phyloP scores from a whole-genome alignment of 1,284 basidiomycete species.

The Naganishia cerealis region DNA sequence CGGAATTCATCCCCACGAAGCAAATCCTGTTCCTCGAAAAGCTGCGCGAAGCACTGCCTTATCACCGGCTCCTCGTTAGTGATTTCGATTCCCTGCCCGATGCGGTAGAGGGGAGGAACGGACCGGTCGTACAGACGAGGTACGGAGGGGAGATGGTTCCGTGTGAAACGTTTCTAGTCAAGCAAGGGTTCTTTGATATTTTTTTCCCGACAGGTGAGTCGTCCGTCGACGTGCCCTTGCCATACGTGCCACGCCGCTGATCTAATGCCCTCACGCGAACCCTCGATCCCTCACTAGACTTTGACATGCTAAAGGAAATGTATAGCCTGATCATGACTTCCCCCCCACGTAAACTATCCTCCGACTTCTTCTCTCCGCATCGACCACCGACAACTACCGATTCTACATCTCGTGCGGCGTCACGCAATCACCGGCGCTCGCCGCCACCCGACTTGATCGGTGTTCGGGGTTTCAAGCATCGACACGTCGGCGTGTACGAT shows the following conservation, averaged over 20 bases:
- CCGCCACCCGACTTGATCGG: conserved; percentile 36
- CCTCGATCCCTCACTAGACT: conserved; percentile 57
- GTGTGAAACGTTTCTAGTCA: conserved; percentile 84
- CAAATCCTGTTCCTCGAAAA: conserved; percentile 80
- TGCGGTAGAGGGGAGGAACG: conserved; percentile 76
- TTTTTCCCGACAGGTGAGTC: conserved; percentile 82
- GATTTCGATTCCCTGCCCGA: conserved; percentile 90
- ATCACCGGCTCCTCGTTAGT: conserved; percentile 84
- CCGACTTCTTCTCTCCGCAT: conserved; percentile 23
- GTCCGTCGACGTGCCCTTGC: neutral
- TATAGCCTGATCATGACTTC: conserved; percentile 73
- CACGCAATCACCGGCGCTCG: neutral
- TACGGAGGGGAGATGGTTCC: conserved; percentile 81
- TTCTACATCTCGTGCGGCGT: neutral
- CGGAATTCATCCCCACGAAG: conserved; percentile 91
- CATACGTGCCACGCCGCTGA: neutral
- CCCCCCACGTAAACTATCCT: conserved; percentile 37
- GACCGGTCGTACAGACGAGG: conserved; percentile 94
- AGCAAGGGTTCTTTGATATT: conserved; percentile 96
- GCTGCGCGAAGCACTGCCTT: conserved; percentile 81
- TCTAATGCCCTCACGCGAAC: conserved; percentile 49
- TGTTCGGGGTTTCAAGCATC: conserved; percentile 45
- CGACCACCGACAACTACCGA: neutral
- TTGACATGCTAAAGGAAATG: conserved; percentile 78
- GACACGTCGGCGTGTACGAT: conserved; percentile 46